Evolutionary conservation across 805 yeast species (phyloP), one percentile per base, ranked within the genome.

Genomic region (Starmerella vitae): DNA sequence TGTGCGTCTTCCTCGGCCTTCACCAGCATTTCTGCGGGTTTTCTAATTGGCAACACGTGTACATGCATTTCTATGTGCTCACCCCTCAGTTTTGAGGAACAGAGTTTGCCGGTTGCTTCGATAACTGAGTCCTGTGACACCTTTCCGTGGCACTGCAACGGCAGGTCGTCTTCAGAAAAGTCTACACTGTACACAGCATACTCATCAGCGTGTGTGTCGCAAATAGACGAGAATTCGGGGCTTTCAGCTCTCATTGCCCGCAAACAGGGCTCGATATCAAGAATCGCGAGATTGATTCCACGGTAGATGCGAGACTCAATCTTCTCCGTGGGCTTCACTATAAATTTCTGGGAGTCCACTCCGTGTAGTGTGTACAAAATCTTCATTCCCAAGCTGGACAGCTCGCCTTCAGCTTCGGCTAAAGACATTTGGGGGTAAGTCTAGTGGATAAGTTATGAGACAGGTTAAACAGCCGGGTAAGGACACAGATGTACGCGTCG

Each of bases 141-240:
- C 41, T 53, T 43, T 12, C 68, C 68, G 43, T 64, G 66, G 20
- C 65, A 64, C 33, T 61, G 62, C 24, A 59, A 44, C 10, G 68
- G 67, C 32, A 45, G 43, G 34, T 51, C 64, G 14, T 51, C 53
- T 40, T 63, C 68, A 10, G 61, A 51, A 42, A 53, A 55, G 49
- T 63, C 68, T 14, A 50, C 57, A 3, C 64, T 53, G 43, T 63
- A 64, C 5, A 63, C 64, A 20, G 63, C 57, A 48, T 53, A 63
- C 37, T 63, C 67, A 26, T 51, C 51, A n/a, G 49, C 41, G 31
- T 39, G 40, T 8, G 43, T 37, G 19, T 45, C 43, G 35, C 45
- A 44, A 9, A 58, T 37, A 6, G 55, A 47, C 8, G 56, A 39
- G 12, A 64, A 50, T 36, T 63, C 68, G 4, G 67, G 66, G 18